Evolutionary conservation across 2,329 filamentous ascomycete genomes (phyloP).

Genomic region (Calonectria crousiana): DNA sequence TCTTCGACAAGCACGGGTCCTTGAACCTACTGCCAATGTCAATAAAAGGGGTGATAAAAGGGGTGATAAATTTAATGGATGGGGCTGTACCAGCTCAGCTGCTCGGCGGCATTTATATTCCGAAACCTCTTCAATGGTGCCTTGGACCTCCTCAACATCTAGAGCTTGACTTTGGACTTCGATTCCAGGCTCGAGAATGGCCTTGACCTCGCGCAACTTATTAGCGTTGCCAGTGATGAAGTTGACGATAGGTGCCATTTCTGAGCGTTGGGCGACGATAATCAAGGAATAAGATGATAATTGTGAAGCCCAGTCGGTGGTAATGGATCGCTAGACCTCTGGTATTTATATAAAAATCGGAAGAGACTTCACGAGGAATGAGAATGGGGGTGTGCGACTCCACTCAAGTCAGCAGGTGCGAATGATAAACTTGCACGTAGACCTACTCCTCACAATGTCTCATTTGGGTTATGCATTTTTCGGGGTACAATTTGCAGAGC

Average conservation of each 20-base stretch:
- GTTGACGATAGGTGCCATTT: constrained; percentile 71
- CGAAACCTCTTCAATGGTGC: constrained; percentile 91
- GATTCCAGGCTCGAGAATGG: constrained; percentile 83
- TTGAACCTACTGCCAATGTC: constrained; percentile 67
- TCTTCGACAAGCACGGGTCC: constrained; percentile 96
- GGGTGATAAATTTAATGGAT: not conserved
- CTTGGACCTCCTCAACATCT: constrained; percentile 91
- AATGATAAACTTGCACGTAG: not conserved
- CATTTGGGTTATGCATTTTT: constrained; percentile 20
- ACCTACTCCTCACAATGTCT: not conserved
- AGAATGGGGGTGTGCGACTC: constrained; percentile 2
- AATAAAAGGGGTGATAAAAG: constrained; percentile 4
- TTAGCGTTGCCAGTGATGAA: constrained; percentile 98
- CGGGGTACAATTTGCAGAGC: constrained; percentile 8
- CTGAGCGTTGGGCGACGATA: not conserved
- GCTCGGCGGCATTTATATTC: constrained; percentile 87
- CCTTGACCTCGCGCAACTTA: constrained; percentile 90
- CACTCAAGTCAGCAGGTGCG: not conserved
- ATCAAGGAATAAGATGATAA: not conserved
- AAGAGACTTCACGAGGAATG: not conserved
- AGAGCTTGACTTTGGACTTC: constrained; percentile 79
- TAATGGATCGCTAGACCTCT: not conserved
- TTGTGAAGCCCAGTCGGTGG: not conserved
- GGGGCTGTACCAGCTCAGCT: constrained; percentile 74
- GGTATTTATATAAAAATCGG: not conserved